Conservation (phyloP, 2,329 filamentous ascomycete species). For the Didymella pomorum region DNA sequence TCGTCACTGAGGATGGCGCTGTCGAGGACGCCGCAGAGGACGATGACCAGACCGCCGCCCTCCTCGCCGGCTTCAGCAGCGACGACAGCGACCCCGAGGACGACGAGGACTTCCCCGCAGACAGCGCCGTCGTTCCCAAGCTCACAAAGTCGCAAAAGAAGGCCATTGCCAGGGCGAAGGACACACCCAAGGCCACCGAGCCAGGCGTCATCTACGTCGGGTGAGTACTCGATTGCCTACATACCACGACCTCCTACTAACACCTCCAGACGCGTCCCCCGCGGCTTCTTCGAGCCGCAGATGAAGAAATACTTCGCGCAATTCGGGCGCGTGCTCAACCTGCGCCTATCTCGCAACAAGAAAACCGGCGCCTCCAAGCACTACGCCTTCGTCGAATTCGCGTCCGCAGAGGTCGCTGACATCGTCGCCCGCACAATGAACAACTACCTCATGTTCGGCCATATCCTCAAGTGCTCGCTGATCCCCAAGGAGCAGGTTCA, state of each 20-base stretch:
- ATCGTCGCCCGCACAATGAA: conserved; percentile 97
- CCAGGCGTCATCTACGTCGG: conserved; percentile 89
- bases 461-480: conserved; percentile 87
- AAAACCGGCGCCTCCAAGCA: conserved; percentile 91
- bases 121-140: conserved; percentile 47
- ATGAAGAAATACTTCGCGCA: conserved; percentile 94
- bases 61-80: conserved; percentile 61
- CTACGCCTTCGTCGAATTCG: conserved; percentile 93
- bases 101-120: conserved; percentile 46
- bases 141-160: conserved; percentile 46
- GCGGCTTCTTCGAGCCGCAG: conserved; percentile 97
- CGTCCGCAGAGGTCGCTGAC: conserved; percentile 77
- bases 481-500: conserved; percentile 81
- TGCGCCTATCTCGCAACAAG: conserved; percentile 90
- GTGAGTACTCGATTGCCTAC: conserved; percentile 44
- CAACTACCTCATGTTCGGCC: conserved; percentile 94
- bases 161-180: conserved; percentile 60
- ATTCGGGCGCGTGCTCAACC: conserved; percentile 80
- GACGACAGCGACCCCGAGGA: conserved; percentile 52
- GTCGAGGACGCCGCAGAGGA: conserved; percentile 39
- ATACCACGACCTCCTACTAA: conserved; percentile 1
- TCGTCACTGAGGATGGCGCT: conserved; percentile 22
- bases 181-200: conserved; percentile 61
- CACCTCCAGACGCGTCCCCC: conserved; percentile 73
- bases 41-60: conserved; percentile 60